Evolutionary conservation across 495 filamentous ascomycete species (phyloP).

Genomic region (Penicillium pancosmium): DNA sequence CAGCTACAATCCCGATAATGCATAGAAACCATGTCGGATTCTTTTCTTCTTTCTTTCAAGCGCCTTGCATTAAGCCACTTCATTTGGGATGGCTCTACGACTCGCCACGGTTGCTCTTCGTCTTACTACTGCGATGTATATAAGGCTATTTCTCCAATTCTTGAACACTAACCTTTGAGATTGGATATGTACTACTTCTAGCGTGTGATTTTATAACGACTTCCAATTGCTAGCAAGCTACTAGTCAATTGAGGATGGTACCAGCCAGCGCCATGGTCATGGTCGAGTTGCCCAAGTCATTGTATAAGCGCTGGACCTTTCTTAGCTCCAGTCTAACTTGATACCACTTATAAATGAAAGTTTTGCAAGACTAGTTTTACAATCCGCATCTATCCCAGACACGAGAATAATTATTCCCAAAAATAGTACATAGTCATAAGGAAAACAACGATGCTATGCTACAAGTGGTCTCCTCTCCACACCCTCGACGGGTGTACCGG

Average conservation of each 20-base stretch:
- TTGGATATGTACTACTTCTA: background rate
- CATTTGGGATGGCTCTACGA: background rate
- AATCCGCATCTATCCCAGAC: background rate
- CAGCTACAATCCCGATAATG: slow-evolving; percentile 66
- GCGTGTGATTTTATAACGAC: background rate
- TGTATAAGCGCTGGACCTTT: too few relatives aligned
- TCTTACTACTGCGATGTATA: background rate
- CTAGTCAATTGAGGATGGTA: background rate
- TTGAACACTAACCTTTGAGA: slow-evolving; percentile 2
- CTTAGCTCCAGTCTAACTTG: background rate
- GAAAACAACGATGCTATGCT: slow-evolving; percentile 44
- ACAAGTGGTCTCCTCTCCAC: slow-evolving; percentile 32
- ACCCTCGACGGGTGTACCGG: slow-evolving; percentile 2
- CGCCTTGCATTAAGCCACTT: slow-evolving; percentile 3
- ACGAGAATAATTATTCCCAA: slow-evolving; percentile 21
- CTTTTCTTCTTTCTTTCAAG: background rate
- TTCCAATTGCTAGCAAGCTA: background rate
- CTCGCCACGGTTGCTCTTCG: background rate
- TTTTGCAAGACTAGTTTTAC: background rate
- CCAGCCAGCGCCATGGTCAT: too few relatives aligned
- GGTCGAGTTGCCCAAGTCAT: too few relatives aligned
- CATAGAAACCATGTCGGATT: slow-evolving; percentile 28
- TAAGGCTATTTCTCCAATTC: slow-evolving; percentile 4
- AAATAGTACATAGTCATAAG: slow-evolving; percentile 22
- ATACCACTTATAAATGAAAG: background rate